A percentile compares a stretch with the other conserved stretches of the same genome.
Evolutionary conservation across 2,329 filamentous ascomycete genomes (phyloP).

Genomic region (Rhytidhysteron rufulum): DNA sequence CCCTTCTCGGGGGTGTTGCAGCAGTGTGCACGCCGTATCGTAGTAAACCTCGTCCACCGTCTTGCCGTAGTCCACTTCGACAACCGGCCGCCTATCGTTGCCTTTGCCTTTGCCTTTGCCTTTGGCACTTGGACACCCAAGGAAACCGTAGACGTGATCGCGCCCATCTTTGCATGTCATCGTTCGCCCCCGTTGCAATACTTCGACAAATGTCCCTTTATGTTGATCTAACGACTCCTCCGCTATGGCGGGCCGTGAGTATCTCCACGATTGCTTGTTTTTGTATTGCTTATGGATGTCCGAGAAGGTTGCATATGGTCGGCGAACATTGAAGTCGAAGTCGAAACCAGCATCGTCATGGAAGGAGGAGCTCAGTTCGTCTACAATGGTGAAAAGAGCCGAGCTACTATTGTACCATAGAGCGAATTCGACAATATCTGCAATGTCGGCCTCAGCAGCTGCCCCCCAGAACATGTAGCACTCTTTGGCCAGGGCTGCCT

Average conservation of each 20-base stretch:
- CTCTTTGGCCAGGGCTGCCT: slow-evolving; percentile 1
- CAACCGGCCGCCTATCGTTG: not conserved
- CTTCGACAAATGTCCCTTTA: slow-evolving; percentile 1
- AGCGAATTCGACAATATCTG: not conserved
- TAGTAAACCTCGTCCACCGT: slow-evolving; percentile 1
- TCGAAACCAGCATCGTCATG: too few species aligned
- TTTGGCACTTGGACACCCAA: not conserved
- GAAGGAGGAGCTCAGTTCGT: too few species aligned
- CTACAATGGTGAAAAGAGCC: too few species aligned
- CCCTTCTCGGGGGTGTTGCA: not conserved
- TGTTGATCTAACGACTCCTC: too few species aligned
- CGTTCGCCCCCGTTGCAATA: not conserved
- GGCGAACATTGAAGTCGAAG: not conserved
- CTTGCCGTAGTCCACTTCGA: not conserved
- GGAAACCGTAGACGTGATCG: slow-evolving; percentile 1
- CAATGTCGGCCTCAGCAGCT: not conserved
- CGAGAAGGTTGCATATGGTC: not conserved
- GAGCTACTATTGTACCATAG: not conserved
- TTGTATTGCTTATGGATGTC: not conserved
- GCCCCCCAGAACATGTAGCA: not conserved
- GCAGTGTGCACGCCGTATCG: not conserved
- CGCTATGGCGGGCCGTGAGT: not conserved
- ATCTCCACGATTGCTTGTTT: not conserved
- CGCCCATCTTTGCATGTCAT: not conserved
- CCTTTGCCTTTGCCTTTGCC: too few species aligned